A percentile compares a stretch with the other conserved stretches of the same genome.
phyloP scores from a whole-genome alignment of 495 filamentous ascomycete genomes.

The Podospora sp. region DNA sequence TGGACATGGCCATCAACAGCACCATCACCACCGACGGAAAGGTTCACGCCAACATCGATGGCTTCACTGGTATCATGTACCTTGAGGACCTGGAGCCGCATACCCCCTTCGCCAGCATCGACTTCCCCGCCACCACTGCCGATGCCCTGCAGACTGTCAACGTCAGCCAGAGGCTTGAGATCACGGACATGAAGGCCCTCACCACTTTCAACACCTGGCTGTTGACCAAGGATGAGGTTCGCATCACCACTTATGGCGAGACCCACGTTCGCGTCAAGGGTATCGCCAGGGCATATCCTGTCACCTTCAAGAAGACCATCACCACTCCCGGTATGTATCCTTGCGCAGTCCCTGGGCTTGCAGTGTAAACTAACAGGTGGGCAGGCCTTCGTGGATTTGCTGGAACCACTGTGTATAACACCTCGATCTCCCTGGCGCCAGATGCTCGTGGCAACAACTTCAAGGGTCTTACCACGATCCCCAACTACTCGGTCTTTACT shows the following conservation, averaged over 20 bases:
- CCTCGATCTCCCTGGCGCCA: conserved; percentile 47
- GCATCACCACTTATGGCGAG: conserved; percentile 43
- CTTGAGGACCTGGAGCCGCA: conserved; percentile 58
- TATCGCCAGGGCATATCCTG: conserved; percentile 37
- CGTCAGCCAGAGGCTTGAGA: conserved; percentile 59
- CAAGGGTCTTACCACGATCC: conserved; percentile 64
- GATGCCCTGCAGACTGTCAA: conserved; percentile 58
- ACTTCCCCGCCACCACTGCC: conserved; percentile 56
- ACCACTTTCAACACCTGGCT: conserved; percentile 64
- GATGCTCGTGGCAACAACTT: conserved; percentile 60
- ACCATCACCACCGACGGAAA: conserved; percentile 56
- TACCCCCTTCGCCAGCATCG: conserved; percentile 55
- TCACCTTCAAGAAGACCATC: conserved; percentile 50
- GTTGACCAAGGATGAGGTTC: conserved; percentile 40
- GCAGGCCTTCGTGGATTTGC: conserved; percentile 52
- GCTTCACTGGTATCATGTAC: conserved; percentile 49
- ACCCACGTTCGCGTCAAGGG: conserved; percentile 45
- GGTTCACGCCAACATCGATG: conserved; percentile 47
- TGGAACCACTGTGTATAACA: conserved; percentile 59
- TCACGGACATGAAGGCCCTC: conserved; percentile 59
- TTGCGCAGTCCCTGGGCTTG: not conserved
- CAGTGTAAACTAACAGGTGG: conserved; percentile 3
- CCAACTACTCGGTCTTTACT: conserved; percentile 69
- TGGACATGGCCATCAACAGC: conserved; percentile 61
- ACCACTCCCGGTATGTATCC: conserved; percentile 35